Evolutionary conservation across 352 stramenopile genomes (phyloP), one percentile per base, ranked within the genome.

Genomic region (Phytophthora cryptogea): DNA sequence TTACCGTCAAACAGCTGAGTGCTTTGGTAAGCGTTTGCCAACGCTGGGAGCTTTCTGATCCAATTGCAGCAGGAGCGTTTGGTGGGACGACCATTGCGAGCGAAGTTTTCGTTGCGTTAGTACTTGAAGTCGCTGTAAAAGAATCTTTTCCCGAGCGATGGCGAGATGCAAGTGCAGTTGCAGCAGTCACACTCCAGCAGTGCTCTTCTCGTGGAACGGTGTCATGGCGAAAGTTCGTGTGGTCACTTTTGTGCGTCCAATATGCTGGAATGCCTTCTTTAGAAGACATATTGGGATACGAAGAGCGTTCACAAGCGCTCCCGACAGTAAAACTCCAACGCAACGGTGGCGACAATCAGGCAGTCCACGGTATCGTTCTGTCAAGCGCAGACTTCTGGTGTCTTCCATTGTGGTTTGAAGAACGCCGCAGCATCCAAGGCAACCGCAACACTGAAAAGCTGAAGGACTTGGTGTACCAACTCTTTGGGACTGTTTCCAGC

Each of bases 331-430:
- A 69, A 9, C 39, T n/a, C 13, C 40, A 59, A 28, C 53, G 27
- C 2, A 35, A 51, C 44, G 9, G 5, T n/a, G 36, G 13, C 2
- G 20, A 30, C 33, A 13, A 55, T 7, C 28, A 46, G 17, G 26
- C 8, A 4, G 51, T 14, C 4, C 17, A 58, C 13, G 6, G 16
- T 33, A 20, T 66, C 16, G 8, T 36, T 16, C 10, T 79, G 10
- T 60, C 59, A 10, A 41, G 26, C 13, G 32, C 44, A 6, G 46
- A 71, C 9, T 89, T 89, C 45, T 13, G 27, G 16, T 47, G 59
- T 0, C 45, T 84, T 1, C 74, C 66, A 10, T 47, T 84, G 23
- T 87, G 80, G 77, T 85, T 81, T 50, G 66, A 83, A 16, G 17
- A 48, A 2, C 40, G 31, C 5, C 44, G 28, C 11, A 53, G 23